phyloP scores from a whole-genome alignment of 208 protist species.

The Leishmania guyanensis region DNA sequence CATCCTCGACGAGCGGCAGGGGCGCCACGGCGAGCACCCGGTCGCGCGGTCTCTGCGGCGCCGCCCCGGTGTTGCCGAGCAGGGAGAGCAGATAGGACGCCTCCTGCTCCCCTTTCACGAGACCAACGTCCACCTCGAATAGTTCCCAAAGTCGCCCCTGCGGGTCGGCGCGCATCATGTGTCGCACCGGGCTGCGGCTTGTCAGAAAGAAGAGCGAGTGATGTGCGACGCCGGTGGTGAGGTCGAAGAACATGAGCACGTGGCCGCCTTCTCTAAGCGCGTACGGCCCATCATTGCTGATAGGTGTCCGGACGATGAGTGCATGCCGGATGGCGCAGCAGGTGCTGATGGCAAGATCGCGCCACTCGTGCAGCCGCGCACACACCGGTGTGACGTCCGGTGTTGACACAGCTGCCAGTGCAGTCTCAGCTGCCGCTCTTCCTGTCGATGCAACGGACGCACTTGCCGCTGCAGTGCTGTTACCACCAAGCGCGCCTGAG shows the following conservation, averaged over 20 bases:
- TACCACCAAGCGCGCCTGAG: not conserved
- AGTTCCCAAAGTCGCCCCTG: slow-evolving; percentile 43
- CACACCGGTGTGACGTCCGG: slow-evolving; percentile 22
- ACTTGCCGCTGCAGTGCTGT: slow-evolving; percentile 2
- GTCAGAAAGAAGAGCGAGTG: slow-evolving; percentile 45
- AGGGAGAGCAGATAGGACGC: slow-evolving; percentile 35
- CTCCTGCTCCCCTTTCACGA: slow-evolving; percentile 28
- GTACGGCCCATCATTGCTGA: slow-evolving; percentile 38
- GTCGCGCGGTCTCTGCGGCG: slow-evolving; percentile 24
- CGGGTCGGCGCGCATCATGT: slow-evolving; percentile 45
- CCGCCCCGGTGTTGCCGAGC: slow-evolving; percentile 15
- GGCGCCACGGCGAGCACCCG: slow-evolving; percentile 30
- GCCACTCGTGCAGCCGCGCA: slow-evolving; percentile 49
- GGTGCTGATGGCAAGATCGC: slow-evolving; percentile 32
- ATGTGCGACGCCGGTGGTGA: slow-evolving; percentile 34
- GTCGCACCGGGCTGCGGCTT: slow-evolving; percentile 35
- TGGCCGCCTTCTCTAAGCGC: slow-evolving; percentile 31
- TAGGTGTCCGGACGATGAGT: slow-evolving; percentile 35
- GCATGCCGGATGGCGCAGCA: slow-evolving; percentile 30
- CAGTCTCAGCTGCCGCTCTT: not conserved
- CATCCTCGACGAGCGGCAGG: slow-evolving; percentile 30
- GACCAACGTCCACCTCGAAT: slow-evolving; percentile 45
- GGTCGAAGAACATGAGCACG: slow-evolving; percentile 54
- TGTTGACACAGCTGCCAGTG: slow-evolving; percentile 5
- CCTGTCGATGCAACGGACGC: not conserved